Evolutionary conservation across 139 green algal genomes (phyloP).

Genomic region (Chlorella sp.): DNA sequence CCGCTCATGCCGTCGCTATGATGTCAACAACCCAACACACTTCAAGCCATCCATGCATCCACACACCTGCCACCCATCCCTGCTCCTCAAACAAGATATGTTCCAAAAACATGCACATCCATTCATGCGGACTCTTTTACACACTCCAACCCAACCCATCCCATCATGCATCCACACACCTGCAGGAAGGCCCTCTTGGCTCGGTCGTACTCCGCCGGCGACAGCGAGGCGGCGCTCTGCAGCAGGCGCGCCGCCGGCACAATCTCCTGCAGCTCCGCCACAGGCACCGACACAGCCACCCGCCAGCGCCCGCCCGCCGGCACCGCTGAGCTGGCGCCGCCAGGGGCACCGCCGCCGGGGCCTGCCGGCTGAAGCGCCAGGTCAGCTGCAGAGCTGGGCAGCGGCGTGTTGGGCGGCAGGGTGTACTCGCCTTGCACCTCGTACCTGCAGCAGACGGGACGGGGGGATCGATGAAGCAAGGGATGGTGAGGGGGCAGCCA

Average conservation of each 20-base stretch:
- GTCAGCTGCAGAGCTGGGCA: constrained; percentile 57
- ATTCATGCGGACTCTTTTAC: neutral
- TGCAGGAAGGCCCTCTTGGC: constrained; percentile 81
- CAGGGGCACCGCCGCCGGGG: neutral
- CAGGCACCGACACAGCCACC: constrained; percentile 68
- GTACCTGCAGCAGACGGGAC: constrained; percentile 55
- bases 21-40: too few relatives aligned
- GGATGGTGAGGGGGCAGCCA: neutral
- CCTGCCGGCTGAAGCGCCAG: constrained; percentile 14
- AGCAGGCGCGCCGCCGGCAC: constrained; percentile 86
- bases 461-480: neutral
- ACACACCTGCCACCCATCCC: neutral
- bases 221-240: constrained; percentile 48
- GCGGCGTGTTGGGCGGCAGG: constrained; percentile 58
- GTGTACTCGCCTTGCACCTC: constrained; percentile 85
- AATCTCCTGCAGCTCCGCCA: constrained; percentile 87
- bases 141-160: neutral
- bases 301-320: constrained; percentile 48
- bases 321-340: constrained; percentile 48
- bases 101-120: neutral
- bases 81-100: neutral
- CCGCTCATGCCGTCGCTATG: too few relatives aligned
- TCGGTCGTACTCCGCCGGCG: constrained; percentile 70
- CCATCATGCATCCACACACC: neutral
- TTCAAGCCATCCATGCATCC: too few relatives aligned